These are phyloP conservation scores for Chlorella vulgaris DNA, from an alignment of 139 green algal genomes.

Conservation along the genomic window DNA sequence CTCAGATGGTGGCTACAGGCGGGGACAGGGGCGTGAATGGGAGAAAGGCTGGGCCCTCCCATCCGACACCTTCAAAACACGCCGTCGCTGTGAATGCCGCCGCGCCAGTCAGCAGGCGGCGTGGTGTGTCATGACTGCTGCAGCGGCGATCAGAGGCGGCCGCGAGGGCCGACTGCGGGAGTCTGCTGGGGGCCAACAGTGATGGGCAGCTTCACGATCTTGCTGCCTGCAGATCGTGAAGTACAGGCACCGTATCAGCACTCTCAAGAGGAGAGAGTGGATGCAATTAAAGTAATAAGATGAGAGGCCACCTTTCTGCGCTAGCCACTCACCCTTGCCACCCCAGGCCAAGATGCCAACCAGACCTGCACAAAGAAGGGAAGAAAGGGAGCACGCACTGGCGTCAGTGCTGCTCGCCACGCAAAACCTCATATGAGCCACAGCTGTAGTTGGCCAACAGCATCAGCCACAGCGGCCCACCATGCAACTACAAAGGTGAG, in stretches of 20 bases:
- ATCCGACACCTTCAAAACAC: neutral
- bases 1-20: neutral
- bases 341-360: constrained; percentile 76
- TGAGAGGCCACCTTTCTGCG: too few species aligned
- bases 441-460: too few species aligned
- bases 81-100: neutral
- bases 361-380: constrained; percentile 50
- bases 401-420: too few species aligned
- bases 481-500: too few species aligned
- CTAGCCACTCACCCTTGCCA: too few species aligned
- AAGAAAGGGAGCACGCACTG: too few species aligned
- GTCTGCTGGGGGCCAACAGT: constrained; percentile 79
- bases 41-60: neutral
- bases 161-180: constrained; percentile 32
- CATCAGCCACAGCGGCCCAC: too few species aligned
- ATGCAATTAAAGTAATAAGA: too few species aligned
- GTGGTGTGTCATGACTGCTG: constrained; percentile 1
- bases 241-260: too few species aligned
- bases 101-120: neutral
- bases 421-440: too few species aligned
- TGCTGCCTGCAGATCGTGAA: too few species aligned
- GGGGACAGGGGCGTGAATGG: neutral
- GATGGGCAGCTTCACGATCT: constrained; percentile 90
- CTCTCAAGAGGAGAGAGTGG: too few species aligned
- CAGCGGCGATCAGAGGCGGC: constrained; percentile 30